Conservation (phyloP, 148 eudicot genomes). For the Fagopyrum esculentum region DNA sequence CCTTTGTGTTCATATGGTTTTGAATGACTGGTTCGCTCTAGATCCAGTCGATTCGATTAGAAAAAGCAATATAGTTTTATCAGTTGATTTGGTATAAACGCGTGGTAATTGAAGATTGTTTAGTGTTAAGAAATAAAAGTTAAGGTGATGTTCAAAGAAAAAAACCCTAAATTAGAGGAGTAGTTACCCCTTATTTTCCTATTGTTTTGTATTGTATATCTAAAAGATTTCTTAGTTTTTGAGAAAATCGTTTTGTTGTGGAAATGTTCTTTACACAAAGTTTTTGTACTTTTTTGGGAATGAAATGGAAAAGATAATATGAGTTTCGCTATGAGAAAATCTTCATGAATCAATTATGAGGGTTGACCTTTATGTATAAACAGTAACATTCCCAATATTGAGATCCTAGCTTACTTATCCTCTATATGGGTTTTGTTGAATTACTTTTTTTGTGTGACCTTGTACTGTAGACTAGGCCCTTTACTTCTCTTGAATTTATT, state of each 20-base stretch:
- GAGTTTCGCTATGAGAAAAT: not conserved
- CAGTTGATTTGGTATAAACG: too few species aligned
- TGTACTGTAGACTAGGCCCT: not conserved
- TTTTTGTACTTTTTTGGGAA: not conserved
- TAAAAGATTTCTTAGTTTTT: not conserved
- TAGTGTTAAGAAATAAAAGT: too few species aligned
- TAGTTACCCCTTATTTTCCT: too few species aligned
- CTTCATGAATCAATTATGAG: not conserved
- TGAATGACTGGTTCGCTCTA: too few species aligned
- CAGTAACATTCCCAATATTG: not conserved
- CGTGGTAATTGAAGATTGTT: too few species aligned
- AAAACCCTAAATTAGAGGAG: too few species aligned
- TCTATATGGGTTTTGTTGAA: not conserved
- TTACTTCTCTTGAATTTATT: constrained; percentile 2
- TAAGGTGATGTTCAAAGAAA: too few species aligned
- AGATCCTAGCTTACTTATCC: not conserved
- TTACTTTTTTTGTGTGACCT: not conserved
- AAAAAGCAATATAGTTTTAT: too few species aligned
- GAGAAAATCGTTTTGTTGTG: constrained; percentile 2
- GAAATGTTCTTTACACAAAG: not conserved
- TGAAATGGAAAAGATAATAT: not conserved
- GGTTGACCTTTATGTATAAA: not conserved
- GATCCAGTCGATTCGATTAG: too few species aligned
- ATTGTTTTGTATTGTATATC: too few species aligned
- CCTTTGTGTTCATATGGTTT: too few species aligned